Evolutionary conservation across 2,329 filamentous ascomycete species (phyloP), one percentile per base, ranked within the genome.

Genomic region (Sclerotinia borealis): DNA sequence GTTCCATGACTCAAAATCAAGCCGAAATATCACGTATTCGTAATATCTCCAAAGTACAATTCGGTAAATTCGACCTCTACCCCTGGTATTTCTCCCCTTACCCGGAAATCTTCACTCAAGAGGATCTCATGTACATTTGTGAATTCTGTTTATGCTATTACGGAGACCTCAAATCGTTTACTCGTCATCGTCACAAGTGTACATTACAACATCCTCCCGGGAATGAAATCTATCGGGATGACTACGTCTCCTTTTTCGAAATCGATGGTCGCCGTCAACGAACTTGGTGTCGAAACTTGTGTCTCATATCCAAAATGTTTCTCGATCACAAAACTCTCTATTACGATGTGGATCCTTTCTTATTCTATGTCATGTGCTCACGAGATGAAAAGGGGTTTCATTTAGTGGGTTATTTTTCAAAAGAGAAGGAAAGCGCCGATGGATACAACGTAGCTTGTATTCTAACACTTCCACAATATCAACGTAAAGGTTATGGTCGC

Each of bases 81-180:
- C 95, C 95, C 0, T 99, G 95, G 95, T 99, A 99, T 76, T 99
- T 99, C 79, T 96, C 92, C 6, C 95, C 95, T 0, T 99, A 99
- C 72, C 95, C 95, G 0, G 90, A 96, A 73, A 82, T 87, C 2
- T 98, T 96, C 75, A 88, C 89, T 27, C 90, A 95, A 70, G 90
- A 89, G 69, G 95, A 99, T 69, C 83, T 95, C 68, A 91, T 98
- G 68, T 97, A 90, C 78, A 93, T 99, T 71, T 97, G 96, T 83
- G 96, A 99, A 76, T 97, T 97, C 77, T 99, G 95, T 72, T 82
- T 99, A 29, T 88, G 85, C 68, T 99, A 99, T 77, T 97, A 91
- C 72, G 92, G 89, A 66, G 88, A 93, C 72, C 80, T 87, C 63
- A 91, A 90, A 68, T 87, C 91, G 5, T 99, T 98, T 72, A 81